Percentiles rank a stretch among this genome's conserved stretches.
These are phyloP conservation scores for Noccaea bulbosa DNA, from an alignment of 345 rosid genomes.

Conservation along the genomic window DNA sequence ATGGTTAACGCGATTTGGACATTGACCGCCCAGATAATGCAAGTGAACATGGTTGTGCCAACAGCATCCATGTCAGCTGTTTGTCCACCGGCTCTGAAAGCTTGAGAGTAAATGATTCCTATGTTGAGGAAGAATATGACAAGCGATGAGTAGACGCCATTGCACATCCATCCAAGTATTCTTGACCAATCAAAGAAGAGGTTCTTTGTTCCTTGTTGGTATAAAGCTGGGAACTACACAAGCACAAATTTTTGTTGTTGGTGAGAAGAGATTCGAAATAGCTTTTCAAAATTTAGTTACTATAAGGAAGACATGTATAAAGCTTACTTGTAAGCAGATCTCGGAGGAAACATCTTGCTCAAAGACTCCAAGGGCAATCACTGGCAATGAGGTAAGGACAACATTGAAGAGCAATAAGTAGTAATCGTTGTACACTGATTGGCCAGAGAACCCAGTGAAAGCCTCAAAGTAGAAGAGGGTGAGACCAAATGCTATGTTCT, in stretches of 20 bases:
- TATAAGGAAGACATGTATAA: neutral
- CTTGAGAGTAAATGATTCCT: conserved; percentile 64
- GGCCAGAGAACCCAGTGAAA: conserved; percentile 88
- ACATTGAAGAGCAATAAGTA: conserved; percentile 88
- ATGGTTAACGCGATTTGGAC: conserved; percentile 88
- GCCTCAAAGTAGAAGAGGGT: conserved; percentile 98
- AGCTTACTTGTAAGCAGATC: conserved; percentile 91
- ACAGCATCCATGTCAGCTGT: conserved; percentile 86
- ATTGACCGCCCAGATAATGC: conserved; percentile 89
- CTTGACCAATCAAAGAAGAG: conserved; percentile 90
- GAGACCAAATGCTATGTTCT: conserved; percentile 94
- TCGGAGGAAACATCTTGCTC: conserved; percentile 96
- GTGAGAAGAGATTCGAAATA: conserved; percentile 14
- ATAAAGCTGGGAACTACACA: conserved; percentile 89
- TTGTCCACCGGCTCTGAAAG: conserved; percentile 76
- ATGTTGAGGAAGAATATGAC: conserved; percentile 78
- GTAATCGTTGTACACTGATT: conserved; percentile 90
- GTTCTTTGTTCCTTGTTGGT: conserved; percentile 92
- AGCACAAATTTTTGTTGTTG: conserved; percentile 23
- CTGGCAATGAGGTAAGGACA: conserved; percentile 89
- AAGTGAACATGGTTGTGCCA: conserved; percentile 93
- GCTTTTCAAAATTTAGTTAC: too few species aligned
- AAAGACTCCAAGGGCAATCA: conserved; percentile 92
- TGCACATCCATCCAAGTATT: conserved; percentile 93
- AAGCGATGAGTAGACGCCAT: conserved; percentile 77